Base-by-base conservation (phyloP, 257 asterid species). In the Thymus quinquecostatus region DNA sequence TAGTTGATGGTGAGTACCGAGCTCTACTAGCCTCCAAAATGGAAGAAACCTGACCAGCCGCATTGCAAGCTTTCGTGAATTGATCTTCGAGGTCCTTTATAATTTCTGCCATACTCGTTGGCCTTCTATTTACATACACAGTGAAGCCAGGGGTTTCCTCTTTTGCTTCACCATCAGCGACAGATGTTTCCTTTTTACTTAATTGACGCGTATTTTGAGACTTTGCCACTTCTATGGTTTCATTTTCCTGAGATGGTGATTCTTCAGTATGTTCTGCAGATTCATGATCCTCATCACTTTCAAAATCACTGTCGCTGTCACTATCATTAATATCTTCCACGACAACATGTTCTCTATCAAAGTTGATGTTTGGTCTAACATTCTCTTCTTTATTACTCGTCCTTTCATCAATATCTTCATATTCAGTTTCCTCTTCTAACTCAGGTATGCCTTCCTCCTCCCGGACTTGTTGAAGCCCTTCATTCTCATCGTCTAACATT, bases 361-460 rank as follows among this genome's bases (percentile, higher is more conserved):
- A 73, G 9, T 78, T 66, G 49, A 61, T 65, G 29, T 79, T 81
- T 14, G 38, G 71, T 56, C 72, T 85, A 72, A 73, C 43, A 5
- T 68, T 61, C 78, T 84, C 89, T 49, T 57, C 85, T 69, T 77
- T 83, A 63, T 44, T 66, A 36, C 68, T 78, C 67, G 43, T 43
- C 71, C 79, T 77, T 44, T 74, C 79, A 60, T 82, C 92, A 50
- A 77, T 77, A 38, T 84, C 98, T 74, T 91, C 99, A 41, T 82
- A 81, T 67, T 89, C 98, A 0, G 97, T 89, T 80, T 89, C 97
- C 83, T 89, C 97, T 80, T 91, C 99, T 32, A 91, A 80, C 72
- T 91, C 97, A 33, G 97, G 96, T 71, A 86, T 88, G 68, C 97
- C 97, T 87, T 91, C 97, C 79, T 83, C 91, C 78, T 91, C 92